These are phyloP conservation scores for Pichia sp. DNA, from an alignment of 1,139 yeast genomes.

Conservation along the genomic window DNA sequence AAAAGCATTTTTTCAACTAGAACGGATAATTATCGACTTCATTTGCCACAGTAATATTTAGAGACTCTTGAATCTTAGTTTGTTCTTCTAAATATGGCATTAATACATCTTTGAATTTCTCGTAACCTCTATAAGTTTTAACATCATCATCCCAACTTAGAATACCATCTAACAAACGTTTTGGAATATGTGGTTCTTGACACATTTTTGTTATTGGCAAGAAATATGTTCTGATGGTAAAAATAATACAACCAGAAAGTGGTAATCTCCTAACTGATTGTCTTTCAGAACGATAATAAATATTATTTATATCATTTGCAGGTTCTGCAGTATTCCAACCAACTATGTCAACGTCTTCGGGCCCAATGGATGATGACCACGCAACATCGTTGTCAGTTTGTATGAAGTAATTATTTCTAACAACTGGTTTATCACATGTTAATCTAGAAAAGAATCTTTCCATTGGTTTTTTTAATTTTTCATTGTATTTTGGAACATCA, in stretches of 20 bases:
- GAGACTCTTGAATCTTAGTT: constrained; percentile 45
- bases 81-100: constrained; percentile 48
- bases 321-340: constrained; percentile 56
- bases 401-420: constrained; percentile 57
- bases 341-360: constrained; percentile 43
- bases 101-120: constrained; percentile 45
- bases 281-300: constrained; percentile 59
- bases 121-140: constrained; percentile 51
- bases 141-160: constrained; percentile 55
- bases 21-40: constrained; percentile 42
- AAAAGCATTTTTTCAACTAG: constrained; percentile 18
- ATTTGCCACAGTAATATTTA: constrained; percentile 36
- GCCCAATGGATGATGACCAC: constrained; percentile 60
- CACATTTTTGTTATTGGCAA: constrained; percentile 47
- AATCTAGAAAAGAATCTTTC: constrained; percentile 54
- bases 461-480: constrained; percentile 55
- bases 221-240: constrained; percentile 60
- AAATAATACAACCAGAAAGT: constrained; percentile 47
- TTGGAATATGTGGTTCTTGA: constrained; percentile 54
- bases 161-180: constrained; percentile 52
- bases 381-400: constrained; percentile 59
- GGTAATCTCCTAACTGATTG: constrained; percentile 67
- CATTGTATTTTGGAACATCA: constrained; percentile 58
- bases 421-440: constrained; percentile 51
- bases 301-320: constrained; percentile 39